Evolutionary conservation across 345 rosid species (phyloP), one percentile per base, ranked within the genome.

Genomic region (Clarkia xantiana): DNA sequence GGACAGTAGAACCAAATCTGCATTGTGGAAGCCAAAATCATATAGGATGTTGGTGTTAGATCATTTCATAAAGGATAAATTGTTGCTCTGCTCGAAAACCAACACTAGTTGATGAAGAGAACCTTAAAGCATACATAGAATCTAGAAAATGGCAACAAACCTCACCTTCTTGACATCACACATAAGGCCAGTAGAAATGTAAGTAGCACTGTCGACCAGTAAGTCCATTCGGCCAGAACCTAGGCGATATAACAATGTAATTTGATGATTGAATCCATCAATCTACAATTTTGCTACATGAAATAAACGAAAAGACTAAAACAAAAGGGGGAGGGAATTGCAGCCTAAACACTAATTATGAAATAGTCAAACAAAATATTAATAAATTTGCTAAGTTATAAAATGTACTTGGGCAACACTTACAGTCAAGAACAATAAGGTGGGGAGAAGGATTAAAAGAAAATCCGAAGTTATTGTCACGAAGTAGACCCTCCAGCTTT

Each of bases 211-310:
- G 67, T 38, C n/a, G 71, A 65, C n/a, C 49, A 6, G 65, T 69
- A 76, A 44, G 60, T 71, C 87, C 91, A 79, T 44, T 86, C 84
- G 15, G 95, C 69, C 11, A 90, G 67, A 72, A 83, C 83, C 97
- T 90, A 67, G 16, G 49, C 52, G 25, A 48, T 58, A 3, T 12
- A 22, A 17, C 20, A 2, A 1, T 6, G 29, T n/a, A 18, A 17
- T 51, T 11, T 39, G 38, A 51, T 13, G 41, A 13, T 1, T 34
- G 2, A 22, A 14, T 14, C 22, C 15, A 14, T 22, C 25, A 22
- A 22, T 22, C 25, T 22, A 2, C 25, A 22, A 22, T 22, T 22
- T 22, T 22, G 25, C 25, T 22, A 9, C 15, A 3, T 14, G 39
- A 18, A 23, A 41, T 11, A 40, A 14, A 40, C 10, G 18, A 15